Conservation (phyloP, 2,329 filamentous ascomycete genomes). For the Gremmenia infestans region DNA sequence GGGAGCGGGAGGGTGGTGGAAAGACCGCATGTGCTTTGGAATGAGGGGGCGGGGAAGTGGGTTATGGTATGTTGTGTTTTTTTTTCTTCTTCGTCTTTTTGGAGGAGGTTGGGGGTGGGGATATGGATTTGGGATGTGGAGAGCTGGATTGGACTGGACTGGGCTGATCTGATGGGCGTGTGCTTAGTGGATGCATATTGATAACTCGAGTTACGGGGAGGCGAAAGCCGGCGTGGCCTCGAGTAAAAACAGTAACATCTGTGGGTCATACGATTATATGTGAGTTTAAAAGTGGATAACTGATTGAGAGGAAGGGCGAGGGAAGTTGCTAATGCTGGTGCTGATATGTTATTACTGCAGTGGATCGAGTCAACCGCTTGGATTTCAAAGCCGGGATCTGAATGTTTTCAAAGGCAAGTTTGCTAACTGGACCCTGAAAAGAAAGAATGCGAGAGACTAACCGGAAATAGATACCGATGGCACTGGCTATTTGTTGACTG, state of each 20-base stretch:
- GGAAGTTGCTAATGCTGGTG: background rate
- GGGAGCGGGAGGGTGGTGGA: constrained; percentile 60
- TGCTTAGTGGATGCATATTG: constrained; percentile 57
- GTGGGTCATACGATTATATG: constrained; percentile 52
- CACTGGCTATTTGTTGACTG: constrained; percentile 55
- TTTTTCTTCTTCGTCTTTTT: no score
- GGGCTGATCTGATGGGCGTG: background rate
- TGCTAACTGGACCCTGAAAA: background rate
- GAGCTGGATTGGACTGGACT: background rate
- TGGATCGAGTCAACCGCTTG: constrained; percentile 28
- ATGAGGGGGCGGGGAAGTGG: constrained; percentile 57
- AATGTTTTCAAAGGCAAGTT: constrained; percentile 28
- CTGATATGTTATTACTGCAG: constrained; percentile 13
- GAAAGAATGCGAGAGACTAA: constrained; percentile 1
- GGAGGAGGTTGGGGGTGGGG: background rate
- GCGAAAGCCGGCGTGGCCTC: constrained; percentile 62
- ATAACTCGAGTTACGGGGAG: constrained; percentile 55
- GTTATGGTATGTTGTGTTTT: constrained; percentile 40
- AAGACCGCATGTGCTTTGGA: constrained; percentile 64
- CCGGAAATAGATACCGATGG: constrained; percentile 52
- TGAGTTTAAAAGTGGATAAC: constrained; percentile 10
- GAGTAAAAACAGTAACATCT: constrained; percentile 43
- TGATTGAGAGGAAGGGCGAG: no score
- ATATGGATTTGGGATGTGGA: background rate
- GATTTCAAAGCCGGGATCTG: constrained; percentile 32